A percentile compares a stretch with the other conserved stretches of the same genome.
Evolutionary conservation across 768 basidiomycete genomes (phyloP).

Genomic region (Suillus discolor): DNA sequence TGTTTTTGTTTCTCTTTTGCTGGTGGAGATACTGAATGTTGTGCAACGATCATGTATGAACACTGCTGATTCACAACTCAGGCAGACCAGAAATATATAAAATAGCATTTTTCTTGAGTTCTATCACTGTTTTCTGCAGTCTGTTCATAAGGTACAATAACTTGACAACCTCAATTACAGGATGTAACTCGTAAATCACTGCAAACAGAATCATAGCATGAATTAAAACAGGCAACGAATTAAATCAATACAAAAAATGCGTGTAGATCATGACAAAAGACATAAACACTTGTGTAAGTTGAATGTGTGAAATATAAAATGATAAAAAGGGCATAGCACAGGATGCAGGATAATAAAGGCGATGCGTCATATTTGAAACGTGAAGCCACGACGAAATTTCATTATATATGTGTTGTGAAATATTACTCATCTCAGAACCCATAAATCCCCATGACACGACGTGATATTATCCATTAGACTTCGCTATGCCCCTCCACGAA

Average conservation of each 20-base stretch:
- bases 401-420: background rate
- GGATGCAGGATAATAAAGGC: background rate
- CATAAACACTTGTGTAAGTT: background rate
- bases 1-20: background rate
- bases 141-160: background rate
- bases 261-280: background rate
- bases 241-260: constrained; percentile 2
- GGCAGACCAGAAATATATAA: no score
- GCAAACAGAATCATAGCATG: background rate
- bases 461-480: constrained; percentile 4
- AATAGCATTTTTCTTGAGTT: no score
- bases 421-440: constrained; percentile 2
- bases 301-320: constrained; percentile 2
- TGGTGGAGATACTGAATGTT: background rate
- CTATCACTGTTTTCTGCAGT: no score
- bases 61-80: no score
- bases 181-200: background rate
- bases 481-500: constrained; percentile 47
- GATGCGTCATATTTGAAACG: background rate
- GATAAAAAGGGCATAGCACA: constrained; percentile 1
- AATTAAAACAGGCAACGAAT: background rate
- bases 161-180: background rate
- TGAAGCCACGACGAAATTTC: no score
- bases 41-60: background rate
- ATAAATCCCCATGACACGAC: background rate